Evolutionary conservation across 2,329 filamentous ascomycete species (phyloP).

Genomic region (Aureobasidium lini): DNA sequence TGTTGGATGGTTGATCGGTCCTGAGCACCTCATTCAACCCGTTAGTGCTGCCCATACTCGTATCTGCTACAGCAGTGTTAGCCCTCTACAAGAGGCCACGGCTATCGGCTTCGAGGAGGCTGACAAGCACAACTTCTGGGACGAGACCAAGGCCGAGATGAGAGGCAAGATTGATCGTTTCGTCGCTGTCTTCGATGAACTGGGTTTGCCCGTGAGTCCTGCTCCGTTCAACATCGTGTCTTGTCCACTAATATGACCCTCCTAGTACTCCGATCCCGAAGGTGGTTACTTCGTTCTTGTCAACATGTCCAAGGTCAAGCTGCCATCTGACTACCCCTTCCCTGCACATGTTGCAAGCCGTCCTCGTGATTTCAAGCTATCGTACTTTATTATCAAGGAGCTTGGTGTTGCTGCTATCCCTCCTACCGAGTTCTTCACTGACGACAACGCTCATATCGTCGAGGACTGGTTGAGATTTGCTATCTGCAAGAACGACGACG

Average conservation of each 20-base stretch:
- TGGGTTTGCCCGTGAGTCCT: conserved; percentile 31
- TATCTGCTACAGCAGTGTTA: conserved; percentile 92
- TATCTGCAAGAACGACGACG: conserved; percentile 88
- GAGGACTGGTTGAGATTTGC: conserved; percentile 94
- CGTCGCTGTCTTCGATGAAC: conserved; percentile 54
- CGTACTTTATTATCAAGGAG: conserved; percentile 96
- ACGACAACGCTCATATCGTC: conserved; percentile 71
- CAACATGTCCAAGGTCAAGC: conserved; percentile 79
- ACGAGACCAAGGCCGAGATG: conserved; percentile 76
- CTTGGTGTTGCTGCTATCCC: conserved; percentile 93
- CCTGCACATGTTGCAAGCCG: conserved; percentile 78
- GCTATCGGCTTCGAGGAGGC: conserved; percentile 93
- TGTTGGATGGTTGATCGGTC: conserved; percentile 90
- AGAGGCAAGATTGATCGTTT: conserved; percentile 80
- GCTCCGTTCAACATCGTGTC: background rate
- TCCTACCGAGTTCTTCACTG: conserved; percentile 94
- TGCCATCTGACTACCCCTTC: conserved; percentile 81
- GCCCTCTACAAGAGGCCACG: conserved; percentile 86
- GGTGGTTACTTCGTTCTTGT: conserved; percentile 96
- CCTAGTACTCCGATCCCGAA: conserved; percentile 74
- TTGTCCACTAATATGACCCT: conserved; percentile 19
- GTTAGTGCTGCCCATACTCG: conserved; percentile 88
- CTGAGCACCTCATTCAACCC: conserved; percentile 79
- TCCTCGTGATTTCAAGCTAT: conserved; percentile 86
- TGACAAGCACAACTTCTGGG: conserved; percentile 80